A percentile compares a stretch with the other conserved stretches of the same genome.
Conservation (phyloP, 2,329 filamentous ascomycete genomes). For the Ophiocordyceps camponoti-leonardi region DNA sequence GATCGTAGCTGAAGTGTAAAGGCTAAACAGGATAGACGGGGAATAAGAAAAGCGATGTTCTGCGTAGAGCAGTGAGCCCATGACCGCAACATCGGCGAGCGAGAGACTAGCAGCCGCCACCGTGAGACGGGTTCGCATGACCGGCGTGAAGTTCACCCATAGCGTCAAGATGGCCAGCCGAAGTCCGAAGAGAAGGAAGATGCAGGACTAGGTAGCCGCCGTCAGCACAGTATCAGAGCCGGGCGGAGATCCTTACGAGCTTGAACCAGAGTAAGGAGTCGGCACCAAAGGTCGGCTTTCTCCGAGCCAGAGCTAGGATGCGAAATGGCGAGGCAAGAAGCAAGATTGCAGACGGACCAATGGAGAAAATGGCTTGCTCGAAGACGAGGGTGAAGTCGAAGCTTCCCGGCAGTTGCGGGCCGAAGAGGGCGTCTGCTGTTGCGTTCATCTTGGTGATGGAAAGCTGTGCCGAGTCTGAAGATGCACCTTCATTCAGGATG, state of each 20-base stretch:
- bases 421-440: slow-evolving; percentile 1
- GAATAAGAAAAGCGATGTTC: slow-evolving; percentile 2
- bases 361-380: slow-evolving; percentile 6
- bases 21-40: slow-evolving; percentile 2
- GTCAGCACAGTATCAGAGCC: background rate
- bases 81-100: background rate
- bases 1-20: slow-evolving; percentile 1
- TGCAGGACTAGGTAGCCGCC: background rate
- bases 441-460: background rate
- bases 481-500: too few relatives aligned
- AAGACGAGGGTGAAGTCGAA: slow-evolving; percentile 9
- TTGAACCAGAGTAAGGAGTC: background rate
- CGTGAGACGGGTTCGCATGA: background rate
- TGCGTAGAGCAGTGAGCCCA: slow-evolving; percentile 1
- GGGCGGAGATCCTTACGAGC: background rate
- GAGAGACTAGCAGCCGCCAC: slow-evolving; percentile 2
- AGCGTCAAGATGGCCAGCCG: slow-evolving; percentile 1
- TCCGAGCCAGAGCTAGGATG: background rate
- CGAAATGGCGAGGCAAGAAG: background rate
- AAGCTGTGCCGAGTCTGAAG: background rate
- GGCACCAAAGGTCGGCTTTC: background rate
- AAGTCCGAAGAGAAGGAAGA: background rate
- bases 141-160: background rate
- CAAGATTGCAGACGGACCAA: slow-evolving; percentile 1
- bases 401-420: slow-evolving; percentile 1